Base-by-base conservation (phyloP, 495 filamentous ascomycete species). In the Penicillium antarcticum region DNA sequence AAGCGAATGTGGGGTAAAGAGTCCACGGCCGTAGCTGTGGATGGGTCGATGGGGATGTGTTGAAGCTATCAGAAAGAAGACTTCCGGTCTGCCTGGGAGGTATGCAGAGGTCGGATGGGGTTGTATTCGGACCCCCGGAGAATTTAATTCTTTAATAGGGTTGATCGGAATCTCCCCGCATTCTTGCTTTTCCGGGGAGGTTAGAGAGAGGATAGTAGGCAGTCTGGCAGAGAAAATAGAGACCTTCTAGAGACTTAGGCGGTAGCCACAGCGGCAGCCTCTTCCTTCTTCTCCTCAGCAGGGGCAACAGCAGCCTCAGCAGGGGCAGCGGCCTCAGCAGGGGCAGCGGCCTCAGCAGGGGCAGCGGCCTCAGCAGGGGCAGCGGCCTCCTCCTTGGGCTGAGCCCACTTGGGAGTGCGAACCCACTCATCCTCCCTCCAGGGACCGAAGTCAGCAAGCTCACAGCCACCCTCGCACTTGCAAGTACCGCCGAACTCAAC, bases 361-460 rank as follows among this genome's bases (percentile, higher is more conserved):
- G 21, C 21, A 23, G 21, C 21, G 5, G 21, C 21, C 5, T 23
- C 21, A 23, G 21, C 21, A 23, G 21, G 21, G 21, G 21, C 21
- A 53, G 68, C 64, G 35, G 72, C 80, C 84, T 47, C 53, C 53
- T 57, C 58, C 62, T 77, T 68, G 31, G 75, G 51, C 49, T 66
- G 64, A 37, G 75, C 83, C 88, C 87, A 92, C 69, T 87, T 85
- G 51, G 88, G 81, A 17, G 85, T 72, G 48, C 73, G 80, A 16
- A 80, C 73, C 82, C 83, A 94, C 68, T 91, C 69, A 17, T 81
- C 53, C 55, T 97, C 94, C 53, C 87, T 82, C 94, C 94, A 98
- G 39, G 94, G 94, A 40, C 94, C 94, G 52, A 81, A 82, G 60
- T 98, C 94, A 67, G 90, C 95, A 51, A 97, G 65, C 67, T 79